A percentile compares a stretch with the other conserved stretches of the same genome.
Conservation (phyloP, 2,329 filamentous ascomycete species). For the Phialocephala sp. region DNA sequence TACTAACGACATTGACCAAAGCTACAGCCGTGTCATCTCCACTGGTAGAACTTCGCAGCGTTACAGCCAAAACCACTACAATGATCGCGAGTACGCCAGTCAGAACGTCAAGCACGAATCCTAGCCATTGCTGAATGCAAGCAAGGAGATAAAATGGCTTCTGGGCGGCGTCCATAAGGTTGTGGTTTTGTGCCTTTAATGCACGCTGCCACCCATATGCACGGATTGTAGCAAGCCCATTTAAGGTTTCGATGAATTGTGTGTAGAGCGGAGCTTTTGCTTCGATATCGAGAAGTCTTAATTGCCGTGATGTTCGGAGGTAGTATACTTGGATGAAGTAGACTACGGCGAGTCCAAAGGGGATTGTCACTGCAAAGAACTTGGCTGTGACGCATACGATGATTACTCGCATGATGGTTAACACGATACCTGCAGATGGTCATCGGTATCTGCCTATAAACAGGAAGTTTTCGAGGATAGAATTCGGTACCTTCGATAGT, state of each 20-base stretch:
- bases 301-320: constrained; percentile 53
- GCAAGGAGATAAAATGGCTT: constrained; percentile 61
- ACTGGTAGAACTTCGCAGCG: constrained; percentile 6
- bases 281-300: constrained; percentile 54
- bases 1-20: constrained; percentile 50
- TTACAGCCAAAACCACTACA: constrained; percentile 41
- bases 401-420: background rate
- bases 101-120: constrained; percentile 44
- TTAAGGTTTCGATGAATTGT: constrained; percentile 51
- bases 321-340: constrained; percentile 46
- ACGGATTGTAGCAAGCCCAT: constrained; percentile 48
- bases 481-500: no score
- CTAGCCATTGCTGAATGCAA: constrained; percentile 62
- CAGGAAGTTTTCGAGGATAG: no score
- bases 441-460: no score
- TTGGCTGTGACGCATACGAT: background rate
- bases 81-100: constrained; percentile 39
- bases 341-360: background rate
- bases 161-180: constrained; percentile 58
- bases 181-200: constrained; percentile 49
- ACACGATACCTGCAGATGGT: background rate
- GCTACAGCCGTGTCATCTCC: constrained; percentile 23
- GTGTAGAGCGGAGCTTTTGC: constrained; percentile 50
- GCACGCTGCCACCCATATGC: constrained; percentile 50
- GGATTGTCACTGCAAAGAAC: background rate